A percentile compares a stretch with the other conserved stretches of the same genome.
Evolutionary conservation across 805 yeast species (phyloP).

Genomic region (Scheffersomyces ergatensis): DNA sequence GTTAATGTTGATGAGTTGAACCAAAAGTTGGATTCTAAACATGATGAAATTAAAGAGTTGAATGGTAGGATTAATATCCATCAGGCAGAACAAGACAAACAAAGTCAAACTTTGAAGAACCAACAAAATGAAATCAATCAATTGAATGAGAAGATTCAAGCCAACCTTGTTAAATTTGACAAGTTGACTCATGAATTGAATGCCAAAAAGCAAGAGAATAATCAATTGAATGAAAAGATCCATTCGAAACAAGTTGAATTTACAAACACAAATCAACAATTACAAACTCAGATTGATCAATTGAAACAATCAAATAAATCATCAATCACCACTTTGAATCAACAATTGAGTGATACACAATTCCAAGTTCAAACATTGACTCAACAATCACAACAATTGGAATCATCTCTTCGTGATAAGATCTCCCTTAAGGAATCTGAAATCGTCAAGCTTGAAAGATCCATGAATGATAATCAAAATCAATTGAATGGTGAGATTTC

Average conservation of each 20-base stretch:
- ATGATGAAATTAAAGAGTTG: too few species aligned
- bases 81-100: too few species aligned
- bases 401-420: too few species aligned
- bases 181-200: not conserved
- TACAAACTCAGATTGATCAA: not conserved
- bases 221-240: not conserved
- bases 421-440: too few species aligned
- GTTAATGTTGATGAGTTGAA: too few species aligned
- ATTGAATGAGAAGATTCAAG: not conserved
- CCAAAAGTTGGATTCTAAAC: too few species aligned
- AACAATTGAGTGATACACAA: not conserved
- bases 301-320: too few species aligned
- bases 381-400: not conserved
- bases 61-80: too few species aligned
- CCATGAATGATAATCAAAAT: too few species aligned
- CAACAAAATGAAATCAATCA: slow-evolving; percentile 1
- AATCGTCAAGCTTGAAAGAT: too few species aligned
- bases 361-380: not conserved
- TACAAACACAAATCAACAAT: not conserved
- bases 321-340: not conserved
- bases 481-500: too few species aligned
- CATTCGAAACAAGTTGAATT: not conserved
- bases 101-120: not conserved
- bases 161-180: not conserved
- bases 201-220: not conserved